Percentiles rank a stretch among this genome's conserved stretches.
Conservation (phyloP, 176 grass and related monocot genomes). For the Eremochloa ophiuroides region DNA sequence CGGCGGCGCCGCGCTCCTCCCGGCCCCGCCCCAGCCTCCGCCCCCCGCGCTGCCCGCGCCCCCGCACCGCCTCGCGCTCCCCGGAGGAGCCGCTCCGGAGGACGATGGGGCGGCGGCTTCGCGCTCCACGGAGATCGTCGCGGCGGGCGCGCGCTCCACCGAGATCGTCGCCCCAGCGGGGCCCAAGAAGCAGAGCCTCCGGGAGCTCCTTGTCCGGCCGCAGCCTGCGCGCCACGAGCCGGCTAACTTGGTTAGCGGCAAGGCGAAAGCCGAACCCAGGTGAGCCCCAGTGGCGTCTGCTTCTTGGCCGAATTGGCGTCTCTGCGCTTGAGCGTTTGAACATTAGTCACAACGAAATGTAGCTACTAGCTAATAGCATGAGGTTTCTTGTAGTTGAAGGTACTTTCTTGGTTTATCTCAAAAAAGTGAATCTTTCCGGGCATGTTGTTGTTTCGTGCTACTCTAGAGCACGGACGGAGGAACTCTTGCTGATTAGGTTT, state of each 20-base stretch:
- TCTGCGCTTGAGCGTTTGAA: neutral
- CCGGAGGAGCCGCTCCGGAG: neutral
- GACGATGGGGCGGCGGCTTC: neutral
- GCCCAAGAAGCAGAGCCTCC: neutral
- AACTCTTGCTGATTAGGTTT: neutral
- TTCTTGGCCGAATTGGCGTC: neutral
- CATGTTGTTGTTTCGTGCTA: neutral
- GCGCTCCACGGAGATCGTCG: slow-evolving; percentile 30
- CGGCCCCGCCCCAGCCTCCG: neutral
- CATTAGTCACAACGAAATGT: neutral
- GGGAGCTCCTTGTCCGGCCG: slow-evolving; percentile 22
- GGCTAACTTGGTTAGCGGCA: neutral
- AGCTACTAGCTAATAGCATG: neutral
- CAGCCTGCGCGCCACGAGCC: neutral
- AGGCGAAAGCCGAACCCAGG: neutral
- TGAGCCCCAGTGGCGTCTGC: slow-evolving; percentile 28
- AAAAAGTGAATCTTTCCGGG: neutral
- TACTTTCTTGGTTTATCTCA: slow-evolving; percentile 5
- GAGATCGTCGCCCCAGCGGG: neutral
- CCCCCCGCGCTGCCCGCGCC: neutral
- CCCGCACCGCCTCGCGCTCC: slow-evolving; percentile 25
- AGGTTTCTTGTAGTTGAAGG: slow-evolving; percentile 1
- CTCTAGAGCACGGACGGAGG: neutral
- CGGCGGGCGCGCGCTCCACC: neutral
- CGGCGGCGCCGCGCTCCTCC: neutral